phyloP scores from a whole-genome alignment of 495 filamentous ascomycete species.

The Achaetomiella virescens region DNA sequence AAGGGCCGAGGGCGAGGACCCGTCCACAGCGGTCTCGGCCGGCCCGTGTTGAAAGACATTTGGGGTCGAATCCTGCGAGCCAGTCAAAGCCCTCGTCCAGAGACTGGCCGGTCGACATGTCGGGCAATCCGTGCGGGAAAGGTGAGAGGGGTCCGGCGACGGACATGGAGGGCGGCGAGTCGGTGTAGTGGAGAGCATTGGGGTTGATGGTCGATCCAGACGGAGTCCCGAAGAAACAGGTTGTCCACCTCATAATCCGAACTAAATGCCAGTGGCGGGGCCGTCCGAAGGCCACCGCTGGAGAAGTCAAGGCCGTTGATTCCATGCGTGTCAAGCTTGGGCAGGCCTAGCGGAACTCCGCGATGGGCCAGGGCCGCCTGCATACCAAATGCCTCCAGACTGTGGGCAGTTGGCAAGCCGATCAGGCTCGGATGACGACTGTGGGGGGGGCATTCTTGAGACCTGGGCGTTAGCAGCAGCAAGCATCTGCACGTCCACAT shows the following conservation, averaged over 20 bases:
- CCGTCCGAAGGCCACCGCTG: slow-evolving; percentile 68
- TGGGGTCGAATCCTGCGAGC: slow-evolving; percentile 75
- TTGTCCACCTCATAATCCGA: slow-evolving; percentile 70
- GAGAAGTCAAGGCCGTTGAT: slow-evolving; percentile 50
- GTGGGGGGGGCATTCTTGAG: slow-evolving; percentile 48
- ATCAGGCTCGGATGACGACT: slow-evolving; percentile 61
- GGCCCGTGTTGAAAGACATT: slow-evolving; percentile 59
- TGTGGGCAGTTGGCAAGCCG: slow-evolving; percentile 57
- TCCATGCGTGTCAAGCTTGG: slow-evolving; percentile 77
- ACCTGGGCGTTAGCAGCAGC: slow-evolving; percentile 48
- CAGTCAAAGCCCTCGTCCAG: slow-evolving; percentile 80
- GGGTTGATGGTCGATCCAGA: slow-evolving; percentile 80
- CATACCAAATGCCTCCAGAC: slow-evolving; percentile 55
- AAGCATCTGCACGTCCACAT: slow-evolving; percentile 78
- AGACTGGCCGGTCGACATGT: slow-evolving; percentile 49
- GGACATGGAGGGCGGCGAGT: slow-evolving; percentile 67
- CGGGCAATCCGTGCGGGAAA: slow-evolving; percentile 59
- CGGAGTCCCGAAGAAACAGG: slow-evolving; percentile 58
- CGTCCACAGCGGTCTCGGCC: slow-evolving; percentile 77
- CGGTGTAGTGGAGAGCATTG: slow-evolving; percentile 86
- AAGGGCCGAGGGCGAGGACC: slow-evolving; percentile 90
- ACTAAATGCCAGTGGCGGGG: slow-evolving; percentile 66
- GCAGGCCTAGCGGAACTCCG: slow-evolving; percentile 58
- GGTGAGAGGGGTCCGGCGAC: slow-evolving; percentile 65
- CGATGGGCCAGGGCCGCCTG: slow-evolving; percentile 58